Evolutionary conservation across 164 flowering plant species (phyloP).

Genomic region (Liriodendron chinense): DNA sequence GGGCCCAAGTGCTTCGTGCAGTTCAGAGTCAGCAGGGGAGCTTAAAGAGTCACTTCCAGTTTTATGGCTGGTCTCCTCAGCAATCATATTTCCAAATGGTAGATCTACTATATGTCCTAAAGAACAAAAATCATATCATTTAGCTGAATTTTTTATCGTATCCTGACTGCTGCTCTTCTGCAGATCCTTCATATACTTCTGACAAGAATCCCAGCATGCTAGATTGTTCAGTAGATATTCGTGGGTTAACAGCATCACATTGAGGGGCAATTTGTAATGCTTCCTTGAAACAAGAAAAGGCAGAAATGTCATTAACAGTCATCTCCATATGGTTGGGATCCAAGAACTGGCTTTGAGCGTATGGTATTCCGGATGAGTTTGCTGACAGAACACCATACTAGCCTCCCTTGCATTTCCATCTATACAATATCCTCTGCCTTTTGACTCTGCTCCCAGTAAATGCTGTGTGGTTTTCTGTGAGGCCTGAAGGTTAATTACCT

Average conservation of each 20-base stretch:
- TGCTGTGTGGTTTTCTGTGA: conserved; percentile 11
- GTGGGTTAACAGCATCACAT: conserved; percentile 6
- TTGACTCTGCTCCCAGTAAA: background rate
- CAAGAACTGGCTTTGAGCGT: conserved; percentile 11
- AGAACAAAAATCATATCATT: conserved; percentile 15
- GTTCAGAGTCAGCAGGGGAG: conserved; percentile 46
- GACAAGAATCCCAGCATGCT: background rate
- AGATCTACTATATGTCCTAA: conserved; percentile 18
- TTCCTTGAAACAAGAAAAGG: conserved; percentile 27
- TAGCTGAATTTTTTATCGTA: background rate
- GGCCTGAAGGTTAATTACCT: conserved; percentile 21
- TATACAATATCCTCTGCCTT: background rate
- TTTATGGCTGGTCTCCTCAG: conserved; percentile 11
- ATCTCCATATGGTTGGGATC: conserved; percentile 16
- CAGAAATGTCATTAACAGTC: conserved; percentile 17
- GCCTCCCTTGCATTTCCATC: conserved; percentile 11
- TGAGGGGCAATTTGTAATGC: conserved; percentile 14
- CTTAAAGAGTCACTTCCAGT: conserved; percentile 19
- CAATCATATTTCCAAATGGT: conserved; percentile 11
- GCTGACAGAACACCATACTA: conserved; percentile 6
- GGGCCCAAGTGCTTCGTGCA: conserved; percentile 50
- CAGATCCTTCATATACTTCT: background rate
- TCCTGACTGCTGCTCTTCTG: background rate
- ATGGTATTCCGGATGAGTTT: conserved; percentile 12
- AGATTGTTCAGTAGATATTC: conserved; percentile 8